phyloP scores from a whole-genome alignment of 306 rosid genomes.

The Trichosanthes truncata region DNA sequence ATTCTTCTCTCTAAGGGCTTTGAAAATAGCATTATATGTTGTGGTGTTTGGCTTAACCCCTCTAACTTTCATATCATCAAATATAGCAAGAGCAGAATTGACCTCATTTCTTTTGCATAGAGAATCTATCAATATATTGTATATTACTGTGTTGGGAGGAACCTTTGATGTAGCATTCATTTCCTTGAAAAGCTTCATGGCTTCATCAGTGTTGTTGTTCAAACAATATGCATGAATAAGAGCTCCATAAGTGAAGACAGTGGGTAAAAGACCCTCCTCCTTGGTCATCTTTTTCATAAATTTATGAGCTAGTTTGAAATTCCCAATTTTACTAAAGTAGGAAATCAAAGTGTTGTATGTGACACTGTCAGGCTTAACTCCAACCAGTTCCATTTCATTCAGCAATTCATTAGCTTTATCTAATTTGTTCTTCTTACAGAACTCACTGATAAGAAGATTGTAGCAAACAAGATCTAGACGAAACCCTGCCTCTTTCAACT shows the following conservation, averaged over 20 bases:
- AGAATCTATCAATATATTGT: constrained; percentile 52
- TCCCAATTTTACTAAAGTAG: constrained; percentile 46
- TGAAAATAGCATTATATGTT: constrained; percentile 57
- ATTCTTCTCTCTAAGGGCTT: constrained; percentile 36
- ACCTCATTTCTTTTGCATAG: constrained; percentile 46
- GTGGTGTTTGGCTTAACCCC: constrained; percentile 46
- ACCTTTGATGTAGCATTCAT: constrained; percentile 40
- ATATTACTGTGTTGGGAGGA: constrained; percentile 56
- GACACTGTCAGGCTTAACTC: constrained; percentile 50
- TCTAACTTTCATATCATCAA: constrained; percentile 48
- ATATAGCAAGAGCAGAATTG: constrained; percentile 36
- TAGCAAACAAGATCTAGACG: constrained; percentile 44
- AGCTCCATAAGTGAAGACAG: constrained; percentile 64
- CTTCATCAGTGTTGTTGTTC: constrained; percentile 30
- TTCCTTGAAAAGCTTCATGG: constrained; percentile 47
- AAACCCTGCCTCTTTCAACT: constrained; percentile 59
- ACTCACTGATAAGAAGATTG: constrained; percentile 61
- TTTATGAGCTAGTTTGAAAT: constrained; percentile 25
- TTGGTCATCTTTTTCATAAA: constrained; percentile 46
- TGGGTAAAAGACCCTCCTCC: constrained; percentile 47
- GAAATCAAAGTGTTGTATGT: constrained; percentile 73
- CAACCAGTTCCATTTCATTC: constrained; percentile 50
- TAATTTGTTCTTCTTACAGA: constrained; percentile 53
- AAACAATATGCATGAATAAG: constrained; percentile 63
- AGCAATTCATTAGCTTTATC: constrained; percentile 43